phyloP scores from a whole-genome alignment of 78 protist genomes.

The Dictyostelium discoideum region DNA sequence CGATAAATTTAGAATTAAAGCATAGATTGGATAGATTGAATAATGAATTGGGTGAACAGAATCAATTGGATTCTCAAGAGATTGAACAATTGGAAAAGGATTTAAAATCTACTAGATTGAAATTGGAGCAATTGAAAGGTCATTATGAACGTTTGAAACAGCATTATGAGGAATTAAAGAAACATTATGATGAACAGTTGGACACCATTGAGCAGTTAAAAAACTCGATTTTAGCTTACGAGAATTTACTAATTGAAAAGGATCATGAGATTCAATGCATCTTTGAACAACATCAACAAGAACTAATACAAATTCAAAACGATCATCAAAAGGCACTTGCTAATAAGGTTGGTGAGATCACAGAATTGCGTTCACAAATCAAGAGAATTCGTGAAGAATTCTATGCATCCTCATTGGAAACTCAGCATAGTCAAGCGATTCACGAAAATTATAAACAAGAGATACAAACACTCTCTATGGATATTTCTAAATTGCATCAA shows the following conservation, averaged over 20 bases:
- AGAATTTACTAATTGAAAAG: neutral
- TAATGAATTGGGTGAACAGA: neutral
- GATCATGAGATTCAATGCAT: neutral
- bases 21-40: neutral
- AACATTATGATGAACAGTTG: neutral
- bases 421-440: neutral
- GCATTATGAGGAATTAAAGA: neutral
- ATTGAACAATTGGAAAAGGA: neutral
- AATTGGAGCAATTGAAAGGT: neutral
- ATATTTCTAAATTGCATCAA: neutral
- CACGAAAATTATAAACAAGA: neutral
- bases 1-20: no score
- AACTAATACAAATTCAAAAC: neutral
- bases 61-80: neutral
- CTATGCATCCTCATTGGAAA: neutral
- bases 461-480: neutral
- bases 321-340: neutral
- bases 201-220: neutral
- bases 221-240: neutral
- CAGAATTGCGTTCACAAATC: neutral
- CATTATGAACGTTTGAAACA: neutral
- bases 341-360: neutral
- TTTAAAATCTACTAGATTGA: neutral
- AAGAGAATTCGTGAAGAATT: slow-evolving; percentile 12
- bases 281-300: neutral